Base-by-base conservation (phyloP, 805 yeast species). In the Zygoascus flipseniorum region DNA sequence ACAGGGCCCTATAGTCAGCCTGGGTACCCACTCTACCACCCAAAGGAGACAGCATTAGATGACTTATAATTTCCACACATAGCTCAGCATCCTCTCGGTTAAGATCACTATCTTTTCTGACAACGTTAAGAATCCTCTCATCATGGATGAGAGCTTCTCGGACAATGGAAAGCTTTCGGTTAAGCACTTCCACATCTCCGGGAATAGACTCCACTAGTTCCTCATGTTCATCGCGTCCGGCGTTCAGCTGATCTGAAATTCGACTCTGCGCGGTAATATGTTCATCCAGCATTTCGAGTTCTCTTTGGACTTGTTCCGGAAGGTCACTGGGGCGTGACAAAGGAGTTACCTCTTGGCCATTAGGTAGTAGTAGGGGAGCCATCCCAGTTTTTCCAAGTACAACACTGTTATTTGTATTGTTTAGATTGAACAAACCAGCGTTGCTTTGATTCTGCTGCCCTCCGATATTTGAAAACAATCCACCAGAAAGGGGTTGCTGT, bases 81-180 rank as follows among this genome's bases (percentile, higher is more conserved):
- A 52, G 23, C 20, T 68, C 71, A 6, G 62, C 63, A 41, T 71
- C 72, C 8, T 57, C 55, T n/a, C 55, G 61, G 2, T 62, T 57
- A 2, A 48, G 47, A 28, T 62, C 66, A 8, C 60, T 52, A 2
- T 46, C 50, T 28, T 56, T 52, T 47, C 67, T 68, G 46, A 69
- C 56, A 32, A 58, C 59, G 2, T 63, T 55, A 31, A 69, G 58
- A 43, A 60, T 60, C 2, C 59, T 31, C 69, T 74, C 69, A 60
- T 80, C 83, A 56, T 71, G 72, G 50, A 71, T 70, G 31, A 80
- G 70, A 6, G 84, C 83, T 61, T 78, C 83, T 45, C 70, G 73
- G 19, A 80, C 76, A 1, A 80, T 72, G 11, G 73, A 65, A 43
- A 75, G 64, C 59, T 79, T 79, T 57, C 78, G 73, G 47, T 72